Evolutionary conservation across 192 early-diverging fungal genomes (phyloP), one percentile per base, ranked within the genome.

Genomic region (Coemansia asiatica): DNA sequence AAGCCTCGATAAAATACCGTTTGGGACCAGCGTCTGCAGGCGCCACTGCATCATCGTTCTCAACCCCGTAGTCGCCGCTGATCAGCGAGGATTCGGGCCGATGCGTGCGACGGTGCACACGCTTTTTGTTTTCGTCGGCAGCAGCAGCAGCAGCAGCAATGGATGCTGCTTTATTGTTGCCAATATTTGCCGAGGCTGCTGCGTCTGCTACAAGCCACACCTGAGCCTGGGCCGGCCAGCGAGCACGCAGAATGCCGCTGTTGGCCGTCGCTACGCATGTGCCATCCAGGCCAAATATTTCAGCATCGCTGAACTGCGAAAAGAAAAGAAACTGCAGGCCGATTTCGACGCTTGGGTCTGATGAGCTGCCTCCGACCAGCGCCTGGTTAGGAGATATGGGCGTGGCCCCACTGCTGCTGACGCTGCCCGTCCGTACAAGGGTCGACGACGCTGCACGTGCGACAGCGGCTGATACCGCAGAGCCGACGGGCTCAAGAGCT

Each of bases 161-260:
- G n/a, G n/a, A n/a, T n/a, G n/a, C n/a, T n/a, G n/a, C n/a, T n/a
- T n/a, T 15, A 44, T 44, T 44, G 40, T 67, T 67, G 59, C 26
- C 59, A 29, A 22, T 31, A 51, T 47, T 46, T 27, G 44, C 60
- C 23, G 68, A 51, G 22, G 25, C 40, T 22, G 46, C 38, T 29
- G 28, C 56, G n/a, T 56, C 60, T 0, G 66, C 69, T 2, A 58
- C 59, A 60, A 59, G 72, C 79, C 79, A 81, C 48, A 49, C 16
- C 53, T 73, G 70, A 2, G 79, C 65, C 67, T 81, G 79, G 7
- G 51, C 51, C 4, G 79, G 79, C 79, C 79, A 81, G 56, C 79
- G 79, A n/a, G 64, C 69, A 28, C 67, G 64, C 64, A 81, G 58
- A 6, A 81, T 56, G 46, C 79, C 79, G 61, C 70, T 81, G 65